phyloP scores from a whole-genome alignment of 257 asterid genomes.

The Jaltomata sinuosa region DNA sequence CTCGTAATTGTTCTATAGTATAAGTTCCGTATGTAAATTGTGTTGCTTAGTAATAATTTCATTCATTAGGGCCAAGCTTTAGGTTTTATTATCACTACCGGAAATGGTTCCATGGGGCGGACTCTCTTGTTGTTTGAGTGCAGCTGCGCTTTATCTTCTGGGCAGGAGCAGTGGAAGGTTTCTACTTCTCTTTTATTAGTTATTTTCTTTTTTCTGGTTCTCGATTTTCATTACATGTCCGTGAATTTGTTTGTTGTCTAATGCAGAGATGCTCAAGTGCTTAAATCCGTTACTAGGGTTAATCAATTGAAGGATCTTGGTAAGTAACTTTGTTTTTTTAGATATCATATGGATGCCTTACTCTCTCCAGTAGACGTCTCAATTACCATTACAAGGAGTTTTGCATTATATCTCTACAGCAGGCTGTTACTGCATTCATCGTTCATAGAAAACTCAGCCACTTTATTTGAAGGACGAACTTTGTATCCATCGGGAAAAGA shows the following conservation, averaged over 20 bases:
- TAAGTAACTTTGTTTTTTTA: constrained; percentile 10
- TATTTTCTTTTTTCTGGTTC: background rate
- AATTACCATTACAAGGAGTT: background rate
- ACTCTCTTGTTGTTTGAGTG: constrained; percentile 83
- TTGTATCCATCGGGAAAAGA: background rate
- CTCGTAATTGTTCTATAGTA: background rate
- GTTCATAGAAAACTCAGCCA: background rate
- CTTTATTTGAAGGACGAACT: background rate
- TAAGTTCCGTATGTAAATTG: background rate
- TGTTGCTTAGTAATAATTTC: background rate
- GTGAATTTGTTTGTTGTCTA: background rate
- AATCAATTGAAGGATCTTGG: constrained; percentile 91
- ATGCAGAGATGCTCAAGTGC: constrained; percentile 70
- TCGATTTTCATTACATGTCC: background rate
- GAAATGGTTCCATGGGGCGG: constrained; percentile 88
- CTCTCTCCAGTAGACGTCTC: background rate
- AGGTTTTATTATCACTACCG: background rate
- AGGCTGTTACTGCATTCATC: background rate
- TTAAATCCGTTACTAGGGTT: constrained; percentile 84
- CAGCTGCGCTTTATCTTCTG: constrained; percentile 92
- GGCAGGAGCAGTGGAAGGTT: constrained; percentile 97
- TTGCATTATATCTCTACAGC: background rate
- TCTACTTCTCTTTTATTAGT: background rate
- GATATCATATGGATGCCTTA: background rate
- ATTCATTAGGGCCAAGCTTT: background rate